Conservation (phyloP, 2,329 filamentous ascomycete species). For the Pochonia chlamydosporia region DNA sequence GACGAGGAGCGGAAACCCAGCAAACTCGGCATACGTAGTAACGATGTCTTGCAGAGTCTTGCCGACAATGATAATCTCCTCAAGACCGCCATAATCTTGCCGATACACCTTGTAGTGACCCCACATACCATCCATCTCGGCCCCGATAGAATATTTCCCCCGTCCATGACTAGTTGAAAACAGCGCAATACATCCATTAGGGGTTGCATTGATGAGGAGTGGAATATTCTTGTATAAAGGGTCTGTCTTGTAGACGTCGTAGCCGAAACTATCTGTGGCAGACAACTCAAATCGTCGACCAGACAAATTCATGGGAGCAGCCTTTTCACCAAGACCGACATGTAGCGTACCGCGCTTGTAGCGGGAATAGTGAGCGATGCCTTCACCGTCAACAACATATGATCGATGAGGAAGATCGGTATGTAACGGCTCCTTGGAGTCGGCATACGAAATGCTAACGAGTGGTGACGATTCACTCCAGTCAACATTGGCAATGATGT, state of each 20-base stretch:
- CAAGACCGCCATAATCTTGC: conserved; percentile 65
- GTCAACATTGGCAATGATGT: conserved; percentile 49
- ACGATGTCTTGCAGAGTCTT: conserved; percentile 62
- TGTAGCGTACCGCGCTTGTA: conserved; percentile 60
- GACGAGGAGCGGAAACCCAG: conserved; percentile 61
- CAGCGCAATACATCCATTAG: conserved; percentile 57
- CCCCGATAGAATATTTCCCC: conserved; percentile 60
- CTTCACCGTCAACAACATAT: conserved; percentile 55
- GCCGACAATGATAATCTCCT: conserved; percentile 65
- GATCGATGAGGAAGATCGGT: conserved; percentile 59
- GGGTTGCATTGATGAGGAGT: conserved; percentile 62
- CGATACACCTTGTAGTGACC: conserved; percentile 69
- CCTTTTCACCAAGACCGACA: conserved; percentile 66
- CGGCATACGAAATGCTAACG: conserved; percentile 46
- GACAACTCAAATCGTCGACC: conserved; percentile 61
- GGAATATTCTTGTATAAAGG: conserved; percentile 74
- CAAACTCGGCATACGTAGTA: conserved; percentile 58
- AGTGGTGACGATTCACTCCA: conserved; percentile 51
- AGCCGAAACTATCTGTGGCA: conserved; percentile 63
- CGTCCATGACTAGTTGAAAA: conserved; percentile 63
- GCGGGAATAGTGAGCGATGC: conserved; percentile 58
- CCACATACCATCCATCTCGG: conserved; percentile 72
- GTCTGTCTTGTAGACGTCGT: conserved; percentile 65
- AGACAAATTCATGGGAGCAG: conserved; percentile 66
- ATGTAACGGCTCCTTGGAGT: conserved; percentile 46